phyloP scores from a whole-genome alignment of 257 asterid species.

The Mentha longifolia region DNA sequence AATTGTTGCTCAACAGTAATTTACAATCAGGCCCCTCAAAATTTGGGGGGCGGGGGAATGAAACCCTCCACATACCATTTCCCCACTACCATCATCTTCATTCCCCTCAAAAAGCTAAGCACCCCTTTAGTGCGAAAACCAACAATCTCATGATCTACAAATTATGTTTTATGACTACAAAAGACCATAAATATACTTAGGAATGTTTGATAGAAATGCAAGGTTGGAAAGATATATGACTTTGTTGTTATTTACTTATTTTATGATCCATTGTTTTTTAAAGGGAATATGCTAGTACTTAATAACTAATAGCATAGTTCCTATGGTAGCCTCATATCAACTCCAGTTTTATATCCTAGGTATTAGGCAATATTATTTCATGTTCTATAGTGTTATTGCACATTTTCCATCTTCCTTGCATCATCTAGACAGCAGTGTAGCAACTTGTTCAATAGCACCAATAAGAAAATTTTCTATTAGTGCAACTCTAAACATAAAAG shows the following conservation, averaged over 20 bases:
- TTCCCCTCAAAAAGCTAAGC: neutral
- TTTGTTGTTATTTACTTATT: too few relatives aligned
- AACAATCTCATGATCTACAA: neutral
- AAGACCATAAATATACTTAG: neutral
- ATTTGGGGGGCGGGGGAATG: neutral
- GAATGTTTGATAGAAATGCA: neutral
- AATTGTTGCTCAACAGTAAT: neutral
- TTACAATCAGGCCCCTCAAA: neutral
- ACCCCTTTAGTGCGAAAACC: neutral
- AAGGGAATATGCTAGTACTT: slow-evolving; percentile 7
- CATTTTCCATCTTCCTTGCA: neutral
- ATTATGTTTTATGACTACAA: neutral
- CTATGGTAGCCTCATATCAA: neutral
- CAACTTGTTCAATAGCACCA: slow-evolving; percentile 15
- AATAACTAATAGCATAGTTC: slow-evolving; percentile 7
- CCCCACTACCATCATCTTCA: neutral
- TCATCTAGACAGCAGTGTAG: slow-evolving; percentile 14
- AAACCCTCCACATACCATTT: neutral
- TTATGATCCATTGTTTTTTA: neutral
- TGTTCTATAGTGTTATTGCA: neutral
- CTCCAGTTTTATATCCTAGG: neutral
- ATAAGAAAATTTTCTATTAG: neutral
- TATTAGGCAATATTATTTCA: neutral
- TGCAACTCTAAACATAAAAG: neutral
- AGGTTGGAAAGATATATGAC: neutral